These are phyloP conservation scores for Naegleria fowleri DNA, from an alignment of 208 protist genomes.

Conservation along the genomic window DNA sequence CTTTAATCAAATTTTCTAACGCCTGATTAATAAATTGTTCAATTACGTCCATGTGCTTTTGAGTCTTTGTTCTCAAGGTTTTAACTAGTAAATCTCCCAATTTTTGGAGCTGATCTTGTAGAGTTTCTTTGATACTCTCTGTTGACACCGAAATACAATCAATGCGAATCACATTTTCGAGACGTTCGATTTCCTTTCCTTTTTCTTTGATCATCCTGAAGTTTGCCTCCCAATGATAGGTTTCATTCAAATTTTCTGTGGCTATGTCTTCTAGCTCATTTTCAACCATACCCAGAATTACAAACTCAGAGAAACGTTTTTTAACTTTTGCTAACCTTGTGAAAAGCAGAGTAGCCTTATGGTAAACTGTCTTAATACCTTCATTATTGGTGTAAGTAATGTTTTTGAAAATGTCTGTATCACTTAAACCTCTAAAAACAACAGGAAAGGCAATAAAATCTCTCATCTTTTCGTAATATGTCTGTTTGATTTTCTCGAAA, in stretches of 20 bases:
- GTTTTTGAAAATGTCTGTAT: slow-evolving; percentile 60
- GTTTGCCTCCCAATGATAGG: slow-evolving; percentile 88
- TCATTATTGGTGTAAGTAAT: slow-evolving; percentile 78
- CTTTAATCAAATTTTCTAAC: slow-evolving; percentile 59
- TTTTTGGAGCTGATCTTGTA: slow-evolving; percentile 82
- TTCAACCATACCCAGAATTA: slow-evolving; percentile 77
- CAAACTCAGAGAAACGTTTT: slow-evolving; percentile 72
- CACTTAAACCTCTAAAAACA: slow-evolving; percentile 76
- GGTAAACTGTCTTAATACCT: slow-evolving; percentile 77
- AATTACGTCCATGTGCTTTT: slow-evolving; percentile 66
- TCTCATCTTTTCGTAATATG: slow-evolving; percentile 86
- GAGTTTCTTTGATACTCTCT: slow-evolving; percentile 75
- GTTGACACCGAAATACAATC: slow-evolving; percentile 87
- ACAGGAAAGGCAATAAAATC: slow-evolving; percentile 88
- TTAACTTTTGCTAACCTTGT: slow-evolving; percentile 68
- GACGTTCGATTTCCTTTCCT: slow-evolving; percentile 81
- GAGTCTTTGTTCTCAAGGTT: slow-evolving; percentile 70
- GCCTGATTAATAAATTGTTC: slow-evolving; percentile 70
- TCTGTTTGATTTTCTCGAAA: slow-evolving; percentile 75
- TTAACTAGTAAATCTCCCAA: slow-evolving; percentile 73
- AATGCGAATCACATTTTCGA: slow-evolving; percentile 83
- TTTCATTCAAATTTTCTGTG: slow-evolving; percentile 67
- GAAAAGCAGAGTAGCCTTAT: slow-evolving; percentile 81
- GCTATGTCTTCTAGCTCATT: slow-evolving; percentile 75
- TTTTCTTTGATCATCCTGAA: slow-evolving; percentile 87